These are phyloP conservation scores for Pseudogymnoascus sp. DNA, from an alignment of 2,329 filamentous ascomycete genomes.

Conservation along the genomic window DNA sequence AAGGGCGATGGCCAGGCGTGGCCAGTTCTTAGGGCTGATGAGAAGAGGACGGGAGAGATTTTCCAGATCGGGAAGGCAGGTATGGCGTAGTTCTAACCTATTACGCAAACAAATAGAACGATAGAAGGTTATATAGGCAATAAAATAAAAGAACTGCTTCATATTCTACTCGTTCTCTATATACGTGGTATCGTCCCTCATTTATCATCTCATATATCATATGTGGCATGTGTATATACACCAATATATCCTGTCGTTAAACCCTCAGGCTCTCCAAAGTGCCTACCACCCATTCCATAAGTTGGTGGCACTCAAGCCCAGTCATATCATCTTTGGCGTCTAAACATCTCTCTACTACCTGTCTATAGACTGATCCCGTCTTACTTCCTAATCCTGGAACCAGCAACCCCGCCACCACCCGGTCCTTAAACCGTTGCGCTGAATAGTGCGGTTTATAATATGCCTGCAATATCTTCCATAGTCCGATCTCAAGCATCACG, in stretches of 20 bases:
- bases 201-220: background rate
- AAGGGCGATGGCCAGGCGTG: constrained; percentile 60
- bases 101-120: background rate
- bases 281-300: constrained; percentile 38
- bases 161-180: background rate
- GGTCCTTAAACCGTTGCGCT: constrained; percentile 36
- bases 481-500: constrained; percentile 43
- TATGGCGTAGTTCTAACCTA: constrained; percentile 18
- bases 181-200: constrained; percentile 1
- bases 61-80: constrained; percentile 82
- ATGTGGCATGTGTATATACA: constrained; percentile 6
- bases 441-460: constrained; percentile 38
- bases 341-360: constrained; percentile 38
- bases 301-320: constrained; percentile 31
- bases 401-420: constrained; percentile 34
- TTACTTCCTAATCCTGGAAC: constrained; percentile 37
- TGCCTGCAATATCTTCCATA: constrained; percentile 38
- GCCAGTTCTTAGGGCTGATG: constrained; percentile 60
- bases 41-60: constrained; percentile 65
- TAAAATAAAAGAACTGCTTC: background rate
- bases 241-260: constrained; percentile 15
- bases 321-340: constrained; percentile 32
- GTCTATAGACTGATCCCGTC: constrained; percentile 34
- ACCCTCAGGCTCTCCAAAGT: constrained; percentile 34
- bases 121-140: background rate